A percentile compares a stretch with the other conserved stretches of the same genome.
Evolutionary conservation across 306 rosid species (phyloP).

Genomic region (Quercus parvula): DNA sequence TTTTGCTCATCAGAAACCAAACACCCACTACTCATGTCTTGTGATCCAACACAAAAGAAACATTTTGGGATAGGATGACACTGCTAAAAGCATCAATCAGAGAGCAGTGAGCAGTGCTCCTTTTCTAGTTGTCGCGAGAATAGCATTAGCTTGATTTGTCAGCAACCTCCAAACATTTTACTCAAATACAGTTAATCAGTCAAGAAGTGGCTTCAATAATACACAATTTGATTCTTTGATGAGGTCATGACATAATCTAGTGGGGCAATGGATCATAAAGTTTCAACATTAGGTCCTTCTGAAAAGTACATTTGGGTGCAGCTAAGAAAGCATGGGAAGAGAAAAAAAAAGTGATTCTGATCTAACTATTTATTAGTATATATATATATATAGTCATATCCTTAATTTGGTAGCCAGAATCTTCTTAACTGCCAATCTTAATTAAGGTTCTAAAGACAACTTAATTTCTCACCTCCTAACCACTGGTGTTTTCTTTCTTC

Average conservation of each 20-base stretch:
- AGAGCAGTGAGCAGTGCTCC: slow-evolving; percentile 24
- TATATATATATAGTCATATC: not conserved
- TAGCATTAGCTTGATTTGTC: slow-evolving; percentile 51
- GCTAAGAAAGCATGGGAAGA: slow-evolving; percentile 33
- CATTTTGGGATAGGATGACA: slow-evolving; percentile 32
- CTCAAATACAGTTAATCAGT: slow-evolving; percentile 40
- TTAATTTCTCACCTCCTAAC: slow-evolving; percentile 16
- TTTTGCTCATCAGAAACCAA: slow-evolving; percentile 59
- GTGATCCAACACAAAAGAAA: slow-evolving; percentile 20
- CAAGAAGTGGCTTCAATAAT: slow-evolving; percentile 38
- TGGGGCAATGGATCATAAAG: slow-evolving; percentile 42
- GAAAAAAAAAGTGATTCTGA: slow-evolving; percentile 18
- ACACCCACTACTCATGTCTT: slow-evolving; percentile 76
- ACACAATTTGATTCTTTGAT: slow-evolving; percentile 35
- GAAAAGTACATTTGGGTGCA: slow-evolving; percentile 41
- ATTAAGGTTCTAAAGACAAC: not conserved
- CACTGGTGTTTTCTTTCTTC: slow-evolving; percentile 20
- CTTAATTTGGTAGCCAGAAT: slow-evolving; percentile 20
- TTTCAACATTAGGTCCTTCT: slow-evolving; percentile 32
- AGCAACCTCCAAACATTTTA: slow-evolving; percentile 41
- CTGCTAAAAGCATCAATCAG: slow-evolving; percentile 44
- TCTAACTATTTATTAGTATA: slow-evolving; percentile 10
- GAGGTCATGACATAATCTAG: slow-evolving; percentile 39
- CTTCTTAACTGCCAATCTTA: slow-evolving; percentile 15
- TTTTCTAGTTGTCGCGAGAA: slow-evolving; percentile 37